Conservation (phyloP, 306 rosid species). For the Trifolium fragiferum region DNA sequence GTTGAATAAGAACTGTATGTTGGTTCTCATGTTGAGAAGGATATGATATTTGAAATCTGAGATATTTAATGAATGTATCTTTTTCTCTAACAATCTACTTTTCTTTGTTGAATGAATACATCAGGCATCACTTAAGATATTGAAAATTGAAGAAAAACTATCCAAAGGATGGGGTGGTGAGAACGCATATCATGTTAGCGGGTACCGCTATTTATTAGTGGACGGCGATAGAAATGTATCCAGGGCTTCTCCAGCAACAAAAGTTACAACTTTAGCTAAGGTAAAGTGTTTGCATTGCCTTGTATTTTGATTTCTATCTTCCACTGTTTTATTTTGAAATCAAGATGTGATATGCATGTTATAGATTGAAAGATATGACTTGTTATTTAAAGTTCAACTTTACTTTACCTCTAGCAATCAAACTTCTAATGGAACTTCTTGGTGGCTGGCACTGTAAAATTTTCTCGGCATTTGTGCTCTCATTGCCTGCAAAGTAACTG, state of each 20-base stretch:
- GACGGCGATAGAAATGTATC: slow-evolving; percentile 84
- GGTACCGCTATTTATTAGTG: slow-evolving; percentile 88
- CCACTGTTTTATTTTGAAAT: not conserved
- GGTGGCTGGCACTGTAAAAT: slow-evolving; percentile 31
- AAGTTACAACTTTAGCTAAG: slow-evolving; percentile 90
- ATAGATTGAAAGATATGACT: slow-evolving; percentile 20
- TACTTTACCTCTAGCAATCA: slow-evolving; percentile 22
- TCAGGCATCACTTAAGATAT: slow-evolving; percentile 80
- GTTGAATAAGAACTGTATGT: slow-evolving; percentile 11
- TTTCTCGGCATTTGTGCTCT: slow-evolving; percentile 1
- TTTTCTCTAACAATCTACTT: slow-evolving; percentile 38
- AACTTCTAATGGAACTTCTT: slow-evolving; percentile 9
- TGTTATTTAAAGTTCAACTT: slow-evolving; percentile 29
- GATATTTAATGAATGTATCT: slow-evolving; percentile 1
- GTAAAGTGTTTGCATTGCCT: slow-evolving; percentile 50
- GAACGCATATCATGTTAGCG: slow-evolving; percentile 92
- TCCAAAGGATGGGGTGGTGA: slow-evolving; percentile 99
- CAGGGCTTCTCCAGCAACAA: slow-evolving; percentile 95
- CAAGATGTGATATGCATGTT: slow-evolving; percentile 25
- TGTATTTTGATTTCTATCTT: slow-evolving; percentile 25
- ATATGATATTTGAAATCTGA: slow-evolving; percentile 28
- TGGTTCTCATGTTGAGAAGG: slow-evolving; percentile 24
- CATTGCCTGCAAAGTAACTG: slow-evolving; percentile 24
- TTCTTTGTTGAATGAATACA: slow-evolving; percentile 43
- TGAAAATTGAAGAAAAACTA: slow-evolving; percentile 91